Evolutionary conservation across 768 basidiomycete genomes (phyloP).

Genomic region (Mycena amicta): DNA sequence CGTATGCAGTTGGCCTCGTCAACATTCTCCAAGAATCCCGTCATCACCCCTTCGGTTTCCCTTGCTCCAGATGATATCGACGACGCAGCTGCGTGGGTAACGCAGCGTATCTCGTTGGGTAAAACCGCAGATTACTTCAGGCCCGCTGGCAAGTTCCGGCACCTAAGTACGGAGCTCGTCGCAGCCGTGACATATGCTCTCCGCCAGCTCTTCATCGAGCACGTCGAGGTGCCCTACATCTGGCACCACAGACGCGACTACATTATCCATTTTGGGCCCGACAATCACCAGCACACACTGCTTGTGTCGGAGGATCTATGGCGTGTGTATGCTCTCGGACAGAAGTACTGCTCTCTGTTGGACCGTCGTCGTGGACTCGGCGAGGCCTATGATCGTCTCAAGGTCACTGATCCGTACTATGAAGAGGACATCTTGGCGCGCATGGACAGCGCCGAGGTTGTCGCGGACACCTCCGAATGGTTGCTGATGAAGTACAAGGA

Average conservation of each 20-base stretch:
- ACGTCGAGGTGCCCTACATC: conserved; percentile 93
- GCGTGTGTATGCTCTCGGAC: conserved; percentile 87
- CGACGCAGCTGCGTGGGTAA: conserved; percentile 87
- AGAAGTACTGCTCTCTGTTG: conserved; percentile 84
- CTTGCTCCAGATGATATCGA: conserved; percentile 71
- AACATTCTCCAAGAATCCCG: conserved; percentile 43
- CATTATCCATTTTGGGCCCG: conserved; percentile 75
- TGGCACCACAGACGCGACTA: conserved; percentile 94
- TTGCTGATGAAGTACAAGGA: conserved; percentile 82
- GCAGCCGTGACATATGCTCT: conserved; percentile 79
- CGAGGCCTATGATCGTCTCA: conserved; percentile 67
- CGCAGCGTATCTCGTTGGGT: conserved; percentile 69
- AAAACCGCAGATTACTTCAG: conserved; percentile 78
- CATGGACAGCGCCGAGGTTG: conserved; percentile 82
- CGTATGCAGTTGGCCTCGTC: conserved; percentile 87
- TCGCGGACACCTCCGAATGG: conserved; percentile 92
- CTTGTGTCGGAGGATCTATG: conserved; percentile 83
- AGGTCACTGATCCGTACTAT: conserved; percentile 75
- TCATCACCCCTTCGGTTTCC: conserved; percentile 46
- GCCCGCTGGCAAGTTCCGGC: conserved; percentile 57
- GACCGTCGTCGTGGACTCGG: conserved; percentile 70
- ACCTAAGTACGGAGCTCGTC: conserved; percentile 69
- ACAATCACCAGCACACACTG: conserved; percentile 70
- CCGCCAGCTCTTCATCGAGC: conserved; percentile 80
- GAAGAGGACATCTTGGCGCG: conserved; percentile 65